phyloP scores from a whole-genome alignment of 352 stramenopile genomes.

The Phytophthora ohioensis region DNA sequence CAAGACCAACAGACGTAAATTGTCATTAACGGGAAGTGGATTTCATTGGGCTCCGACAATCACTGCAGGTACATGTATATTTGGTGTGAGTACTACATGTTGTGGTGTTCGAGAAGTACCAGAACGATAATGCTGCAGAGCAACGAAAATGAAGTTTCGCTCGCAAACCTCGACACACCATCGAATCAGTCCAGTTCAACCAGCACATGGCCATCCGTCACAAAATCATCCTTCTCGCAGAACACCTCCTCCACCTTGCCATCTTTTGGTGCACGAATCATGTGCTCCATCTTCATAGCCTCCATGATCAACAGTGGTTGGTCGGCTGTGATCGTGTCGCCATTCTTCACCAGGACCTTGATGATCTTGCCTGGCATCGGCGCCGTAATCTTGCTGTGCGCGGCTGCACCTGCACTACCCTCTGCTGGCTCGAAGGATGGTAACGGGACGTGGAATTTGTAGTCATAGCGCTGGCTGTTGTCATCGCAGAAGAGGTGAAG shows the following conservation, averaged over 20 bases:
- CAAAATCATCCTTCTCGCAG: constrained; percentile 77
- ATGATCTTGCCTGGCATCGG: constrained; percentile 97
- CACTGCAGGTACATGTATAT: too few species aligned
- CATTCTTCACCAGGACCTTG: constrained; percentile 89
- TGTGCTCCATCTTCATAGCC: constrained; percentile 98
- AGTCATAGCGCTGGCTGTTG: constrained; percentile 76
- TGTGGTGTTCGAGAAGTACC: too few species aligned
- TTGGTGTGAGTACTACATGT: too few species aligned
- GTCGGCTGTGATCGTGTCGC: constrained; percentile 87
- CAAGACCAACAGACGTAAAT: too few species aligned
- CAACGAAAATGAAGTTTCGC: not conserved
- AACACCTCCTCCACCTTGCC: constrained; percentile 79
- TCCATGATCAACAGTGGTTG: constrained; percentile 96
- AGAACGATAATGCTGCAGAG: too few species aligned
- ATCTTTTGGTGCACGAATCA: constrained; percentile 78
- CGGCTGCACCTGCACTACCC: constrained; percentile 24
- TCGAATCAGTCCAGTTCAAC: constrained; percentile 62
- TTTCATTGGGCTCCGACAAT: too few species aligned
- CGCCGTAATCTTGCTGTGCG: constrained; percentile 74
- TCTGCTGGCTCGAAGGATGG: constrained; percentile 54
- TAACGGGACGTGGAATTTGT: constrained; percentile 83
- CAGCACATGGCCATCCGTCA: constrained; percentile 78
- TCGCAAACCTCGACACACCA: not conserved
- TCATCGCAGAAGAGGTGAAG: constrained; percentile 85
- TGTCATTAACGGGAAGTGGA: too few species aligned